Conservation (phyloP, 495 filamentous ascomycete genomes). For the Lophiostoma macrostomum region DNA sequence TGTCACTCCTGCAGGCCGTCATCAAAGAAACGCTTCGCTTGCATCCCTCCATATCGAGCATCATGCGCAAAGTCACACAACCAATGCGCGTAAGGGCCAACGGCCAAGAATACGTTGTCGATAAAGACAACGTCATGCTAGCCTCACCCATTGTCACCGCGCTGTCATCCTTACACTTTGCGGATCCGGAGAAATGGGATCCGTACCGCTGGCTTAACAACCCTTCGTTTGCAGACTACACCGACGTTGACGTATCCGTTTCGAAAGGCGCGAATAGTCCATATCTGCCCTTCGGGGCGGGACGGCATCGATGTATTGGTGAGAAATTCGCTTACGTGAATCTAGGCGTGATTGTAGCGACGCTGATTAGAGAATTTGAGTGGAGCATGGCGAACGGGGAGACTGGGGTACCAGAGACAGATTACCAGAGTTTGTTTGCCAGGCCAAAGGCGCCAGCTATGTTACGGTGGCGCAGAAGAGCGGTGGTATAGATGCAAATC, state of each 20-base stretch:
- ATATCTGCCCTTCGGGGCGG: constrained; percentile 56
- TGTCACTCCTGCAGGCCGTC: constrained; percentile 66
- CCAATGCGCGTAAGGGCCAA: constrained; percentile 73
- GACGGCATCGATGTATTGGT: constrained; percentile 56
- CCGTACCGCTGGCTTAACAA: constrained; percentile 58
- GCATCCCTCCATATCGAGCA: constrained; percentile 78
- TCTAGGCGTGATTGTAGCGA: constrained; percentile 48
- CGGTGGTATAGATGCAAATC: background rate
- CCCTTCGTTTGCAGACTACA: too few species aligned
- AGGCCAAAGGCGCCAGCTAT: background rate
- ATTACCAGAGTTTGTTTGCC: constrained; percentile 24
- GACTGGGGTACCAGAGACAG: constrained; percentile 47
- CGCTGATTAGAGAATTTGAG: constrained; percentile 50
- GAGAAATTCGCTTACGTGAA: constrained; percentile 58
- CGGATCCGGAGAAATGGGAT: constrained; percentile 49
- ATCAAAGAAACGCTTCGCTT: constrained; percentile 79
- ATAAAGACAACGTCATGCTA: constrained; percentile 65
- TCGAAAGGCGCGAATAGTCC: constrained; percentile 54
- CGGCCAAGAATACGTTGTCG: constrained; percentile 66
- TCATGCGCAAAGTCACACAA: constrained; percentile 79
- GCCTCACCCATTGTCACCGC: constrained; percentile 59
- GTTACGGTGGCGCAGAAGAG: background rate
- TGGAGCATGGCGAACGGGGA: constrained; percentile 38
- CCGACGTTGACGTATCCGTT: too few species aligned
- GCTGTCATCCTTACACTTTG: constrained; percentile 46